Evolutionary conservation across 202 grass and related monocot genomes (phyloP).

Genomic region (Panicum hallii): DNA sequence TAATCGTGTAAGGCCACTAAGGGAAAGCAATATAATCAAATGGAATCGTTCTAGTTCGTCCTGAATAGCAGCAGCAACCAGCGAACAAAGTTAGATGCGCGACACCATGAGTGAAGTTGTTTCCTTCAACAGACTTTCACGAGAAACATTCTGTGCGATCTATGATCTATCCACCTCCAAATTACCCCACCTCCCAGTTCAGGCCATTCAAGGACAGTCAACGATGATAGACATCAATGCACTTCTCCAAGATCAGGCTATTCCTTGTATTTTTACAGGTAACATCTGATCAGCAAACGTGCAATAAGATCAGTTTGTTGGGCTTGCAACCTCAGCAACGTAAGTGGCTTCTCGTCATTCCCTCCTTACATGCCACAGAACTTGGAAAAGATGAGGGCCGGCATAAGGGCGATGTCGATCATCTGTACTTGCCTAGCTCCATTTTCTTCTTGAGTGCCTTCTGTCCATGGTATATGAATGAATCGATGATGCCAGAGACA

Average conservation of each 20-base stretch:
- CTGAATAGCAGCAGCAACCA: background rate
- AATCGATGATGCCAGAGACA: constrained; percentile 90
- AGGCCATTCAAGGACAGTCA: constrained; percentile 37
- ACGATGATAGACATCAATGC: constrained; percentile 35
- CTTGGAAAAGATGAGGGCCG: constrained; percentile 43
- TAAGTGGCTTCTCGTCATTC: constrained; percentile 37
- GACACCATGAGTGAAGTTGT: constrained; percentile 21
- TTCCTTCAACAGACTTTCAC: constrained; percentile 39
- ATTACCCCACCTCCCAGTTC: constrained; percentile 11
- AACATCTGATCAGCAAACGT: constrained; percentile 32
- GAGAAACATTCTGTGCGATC: constrained; percentile 39
- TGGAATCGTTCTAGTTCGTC: constrained; percentile 5
- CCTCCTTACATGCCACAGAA: constrained; percentile 49
- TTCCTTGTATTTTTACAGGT: constrained; percentile 52
- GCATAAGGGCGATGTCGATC: constrained; percentile 46
- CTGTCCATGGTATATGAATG: constrained; percentile 96
- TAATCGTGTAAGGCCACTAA: background rate
- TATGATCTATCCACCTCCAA: constrained; percentile 29
- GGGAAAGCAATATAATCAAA: background rate
- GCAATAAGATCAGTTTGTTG: constrained; percentile 28
- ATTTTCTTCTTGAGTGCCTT: constrained; percentile 97
- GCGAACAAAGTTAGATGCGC: background rate
- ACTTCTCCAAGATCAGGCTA: constrained; percentile 2
- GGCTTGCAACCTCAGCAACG: constrained; percentile 20
- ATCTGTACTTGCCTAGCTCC: constrained; percentile 94